These are phyloP conservation scores for Penicillium goetzii DNA, from an alignment of 495 filamentous ascomycete genomes.

Conservation along the genomic window DNA sequence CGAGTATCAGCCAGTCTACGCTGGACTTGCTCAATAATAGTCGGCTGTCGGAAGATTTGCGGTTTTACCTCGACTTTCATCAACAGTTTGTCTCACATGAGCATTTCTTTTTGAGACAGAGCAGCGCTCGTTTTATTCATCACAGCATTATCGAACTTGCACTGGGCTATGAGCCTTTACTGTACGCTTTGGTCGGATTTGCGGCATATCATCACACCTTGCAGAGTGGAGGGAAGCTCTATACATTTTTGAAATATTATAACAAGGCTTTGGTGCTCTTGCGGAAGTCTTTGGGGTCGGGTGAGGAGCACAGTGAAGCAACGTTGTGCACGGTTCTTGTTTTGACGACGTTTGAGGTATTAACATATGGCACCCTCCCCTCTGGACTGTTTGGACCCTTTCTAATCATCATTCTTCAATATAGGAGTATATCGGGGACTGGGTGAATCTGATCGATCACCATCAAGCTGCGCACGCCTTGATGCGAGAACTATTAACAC, in stretches of 20 bases:
- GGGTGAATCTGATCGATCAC: constrained; percentile 88
- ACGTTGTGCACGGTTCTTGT: constrained; percentile 89
- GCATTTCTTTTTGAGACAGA: constrained; percentile 77
- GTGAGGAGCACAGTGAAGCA: constrained; percentile 69
- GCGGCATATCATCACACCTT: constrained; percentile 84
- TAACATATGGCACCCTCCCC: constrained; percentile 12
- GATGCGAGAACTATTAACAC: constrained; percentile 75
- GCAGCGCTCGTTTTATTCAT: constrained; percentile 71
- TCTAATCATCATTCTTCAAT: constrained; percentile 4
- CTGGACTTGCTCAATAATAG: constrained; percentile 39
- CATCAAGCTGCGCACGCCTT: constrained; percentile 87
- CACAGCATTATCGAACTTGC: constrained; percentile 71
- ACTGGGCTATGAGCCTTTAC: constrained; percentile 75
- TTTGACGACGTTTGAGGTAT: constrained; percentile 90
- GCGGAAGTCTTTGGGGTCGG: constrained; percentile 68
- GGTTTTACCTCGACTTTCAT: constrained; percentile 80
- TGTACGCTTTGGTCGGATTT: constrained; percentile 90
- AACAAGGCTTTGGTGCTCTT: constrained; percentile 81
- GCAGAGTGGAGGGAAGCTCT: constrained; percentile 67
- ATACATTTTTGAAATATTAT: constrained; percentile 87
- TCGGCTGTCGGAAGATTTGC: constrained; percentile 66
- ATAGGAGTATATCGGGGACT: constrained; percentile 93
- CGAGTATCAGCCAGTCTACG: constrained; percentile 37
- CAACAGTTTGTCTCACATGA: constrained; percentile 72
- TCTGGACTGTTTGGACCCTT: not conserved